Conservation (phyloP, 176 grass and related monocot genomes). For the Phyllostachys edulis region DNA sequence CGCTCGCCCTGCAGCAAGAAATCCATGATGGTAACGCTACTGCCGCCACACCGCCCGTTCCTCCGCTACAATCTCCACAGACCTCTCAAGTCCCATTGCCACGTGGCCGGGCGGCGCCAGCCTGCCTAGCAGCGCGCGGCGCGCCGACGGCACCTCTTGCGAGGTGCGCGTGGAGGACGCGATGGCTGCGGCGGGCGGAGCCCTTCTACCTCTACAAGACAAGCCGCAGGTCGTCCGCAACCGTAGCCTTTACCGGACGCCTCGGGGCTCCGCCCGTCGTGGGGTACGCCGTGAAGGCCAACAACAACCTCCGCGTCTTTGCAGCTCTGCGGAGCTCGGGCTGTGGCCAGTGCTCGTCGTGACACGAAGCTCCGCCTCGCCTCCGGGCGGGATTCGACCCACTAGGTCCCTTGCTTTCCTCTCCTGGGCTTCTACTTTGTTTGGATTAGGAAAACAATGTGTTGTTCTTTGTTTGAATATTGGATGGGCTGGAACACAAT, state of each 20-base stretch:
- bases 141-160: conserved; percentile 71
- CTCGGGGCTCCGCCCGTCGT: conserved; percentile 77
- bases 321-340: conserved; percentile 74
- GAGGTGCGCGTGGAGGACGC: conserved; percentile 75
- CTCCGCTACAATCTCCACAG: conserved; percentile 48
- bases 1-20: too few species aligned
- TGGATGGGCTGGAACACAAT: neutral
- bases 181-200: conserved; percentile 72
- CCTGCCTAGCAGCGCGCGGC: too few species aligned
- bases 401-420: conserved; percentile 38
- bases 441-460: neutral
- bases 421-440: neutral
- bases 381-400: conserved; percentile 67
- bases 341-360: conserved; percentile 83
- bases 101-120: too few species aligned
- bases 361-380: conserved; percentile 90
- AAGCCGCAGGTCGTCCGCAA: conserved; percentile 89
- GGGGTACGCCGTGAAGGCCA: conserved; percentile 91
- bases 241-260: conserved; percentile 70
- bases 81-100: too few species aligned
- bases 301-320: conserved; percentile 84
- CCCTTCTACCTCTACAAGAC: conserved; percentile 96
- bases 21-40: too few species aligned
- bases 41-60: too few species aligned
- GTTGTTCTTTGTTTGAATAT: neutral